phyloP scores from a whole-genome alignment of 345 rosid species.

The Ceriops tagal region DNA sequence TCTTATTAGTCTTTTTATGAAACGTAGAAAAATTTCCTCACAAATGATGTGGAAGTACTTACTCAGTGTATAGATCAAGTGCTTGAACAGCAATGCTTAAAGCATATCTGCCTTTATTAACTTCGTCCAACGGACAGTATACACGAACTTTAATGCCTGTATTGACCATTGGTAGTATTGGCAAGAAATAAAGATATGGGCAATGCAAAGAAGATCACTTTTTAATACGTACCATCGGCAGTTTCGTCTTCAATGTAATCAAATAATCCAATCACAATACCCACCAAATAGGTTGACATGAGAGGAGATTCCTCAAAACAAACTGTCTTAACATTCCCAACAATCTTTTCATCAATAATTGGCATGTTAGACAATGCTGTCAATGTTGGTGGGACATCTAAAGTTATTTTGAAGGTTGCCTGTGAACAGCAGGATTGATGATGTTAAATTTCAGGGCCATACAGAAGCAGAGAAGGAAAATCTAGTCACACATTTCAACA shows the following conservation, averaged over 20 bases:
- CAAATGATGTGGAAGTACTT: slow-evolving; percentile 8
- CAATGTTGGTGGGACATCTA: slow-evolving; percentile 28
- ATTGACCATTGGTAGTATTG: not conserved
- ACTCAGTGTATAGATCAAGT: slow-evolving; percentile 36
- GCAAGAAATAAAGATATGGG: too few species aligned
- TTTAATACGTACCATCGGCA: slow-evolving; percentile 28
- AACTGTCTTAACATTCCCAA: slow-evolving; percentile 32
- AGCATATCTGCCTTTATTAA: slow-evolving; percentile 32
- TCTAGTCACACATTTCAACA: too few species aligned
- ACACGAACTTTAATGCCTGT: slow-evolving; percentile 36
- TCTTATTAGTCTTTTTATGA: not conserved
- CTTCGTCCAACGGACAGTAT: slow-evolving; percentile 38
- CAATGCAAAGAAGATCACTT: not conserved
- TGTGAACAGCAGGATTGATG: slow-evolving; percentile 7
- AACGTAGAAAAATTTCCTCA: not conserved
- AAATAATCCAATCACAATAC: slow-evolving; percentile 41
- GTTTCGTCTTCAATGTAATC: slow-evolving; percentile 37
- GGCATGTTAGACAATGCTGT: slow-evolving; percentile 47
- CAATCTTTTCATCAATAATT: slow-evolving; percentile 28
- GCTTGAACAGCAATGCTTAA: slow-evolving; percentile 36
- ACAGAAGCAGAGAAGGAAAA: not conserved
- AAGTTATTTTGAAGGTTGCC: slow-evolving; percentile 38
- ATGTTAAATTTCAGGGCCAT: too few species aligned
- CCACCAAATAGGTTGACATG: slow-evolving; percentile 51
- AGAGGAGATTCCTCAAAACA: slow-evolving; percentile 35